Evolutionary conservation across 306 rosid species (phyloP).

Genomic region (Casuarina equisetifolia): DNA sequence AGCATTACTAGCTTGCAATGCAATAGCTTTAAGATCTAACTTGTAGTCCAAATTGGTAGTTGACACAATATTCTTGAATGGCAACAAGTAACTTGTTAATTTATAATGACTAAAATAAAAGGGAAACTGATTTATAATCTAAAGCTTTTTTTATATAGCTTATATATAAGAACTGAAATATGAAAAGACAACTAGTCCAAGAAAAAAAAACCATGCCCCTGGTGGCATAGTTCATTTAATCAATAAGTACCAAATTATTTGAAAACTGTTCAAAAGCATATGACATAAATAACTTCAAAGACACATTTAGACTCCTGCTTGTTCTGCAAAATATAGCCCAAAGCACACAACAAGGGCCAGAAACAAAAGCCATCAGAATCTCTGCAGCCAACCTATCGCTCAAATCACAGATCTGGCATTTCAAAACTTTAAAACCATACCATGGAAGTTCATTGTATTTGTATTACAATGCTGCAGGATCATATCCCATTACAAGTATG

Average conservation of each 20-base stretch:
- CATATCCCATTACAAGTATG: no score
- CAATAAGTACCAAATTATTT: neutral
- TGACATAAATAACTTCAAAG: neutral
- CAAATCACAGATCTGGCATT: neutral
- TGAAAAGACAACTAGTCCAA: neutral
- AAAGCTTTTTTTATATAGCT: neutral
- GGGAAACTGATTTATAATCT: neutral
- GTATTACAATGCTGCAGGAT: no score
- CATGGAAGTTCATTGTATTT: no score
- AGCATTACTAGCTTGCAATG: conserved; percentile 90
- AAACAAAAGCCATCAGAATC: neutral
- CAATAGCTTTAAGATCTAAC: conserved; percentile 89
- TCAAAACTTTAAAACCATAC: neutral
- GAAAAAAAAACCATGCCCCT: neutral
- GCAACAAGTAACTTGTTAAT: conserved; percentile 10
- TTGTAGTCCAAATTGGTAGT: conserved; percentile 92
- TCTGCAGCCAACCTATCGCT: neutral
- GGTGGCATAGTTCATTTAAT: neutral
- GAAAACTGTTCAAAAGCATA: neutral
- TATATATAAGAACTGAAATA: neutral
- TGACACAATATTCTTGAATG: conserved; percentile 79
- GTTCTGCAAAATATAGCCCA: neutral
- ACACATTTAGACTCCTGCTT: neutral
- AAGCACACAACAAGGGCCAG: neutral
- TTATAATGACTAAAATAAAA: neutral